Evolutionary conservation across 306 rosid species (phyloP), one percentile per base, ranked within the genome.

Genomic region (Cotoneaster glaucophyllus): DNA sequence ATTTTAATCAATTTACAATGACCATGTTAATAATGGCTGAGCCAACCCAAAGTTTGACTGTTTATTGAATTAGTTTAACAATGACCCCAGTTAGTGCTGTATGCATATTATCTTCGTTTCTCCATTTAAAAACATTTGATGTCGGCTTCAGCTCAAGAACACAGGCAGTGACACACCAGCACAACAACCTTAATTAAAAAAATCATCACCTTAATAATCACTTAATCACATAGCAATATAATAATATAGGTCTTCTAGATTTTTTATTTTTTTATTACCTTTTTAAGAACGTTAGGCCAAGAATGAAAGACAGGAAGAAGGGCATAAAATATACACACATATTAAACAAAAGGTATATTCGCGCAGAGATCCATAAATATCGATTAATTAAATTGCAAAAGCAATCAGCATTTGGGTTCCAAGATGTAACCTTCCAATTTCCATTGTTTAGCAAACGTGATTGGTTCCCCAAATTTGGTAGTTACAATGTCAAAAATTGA

Each of bases 401-500:
- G 64, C 64, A 59, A 59, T 59, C 25, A 56, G 26, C 26, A n/a
- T 56, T 56, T 6, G 64, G 64, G 7, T 54, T 32, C 50, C 29
- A 22, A 37, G 64, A 57, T 24, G 39, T 24, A 37, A 1, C 67
- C 67, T 57, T 72, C 39, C 5, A 24, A 41, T 37, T 72, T 72
- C 76, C 56, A 57, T 5, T 14, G 56, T 34, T 71, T 56, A 57
- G 67, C 32, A 37, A 58, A 39, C 57, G 77, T 58, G 77, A 59
- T 73, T 26, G 77, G 43, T 41, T 58, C 44, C 24, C 58, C 28
- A 41, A 59, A 59, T 37, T 59, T 43, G 68, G 57, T 11, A 39
- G 67, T 26, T 45, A 24, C 67, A 73, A 37, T 34, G 76, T 29
- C 66, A 71, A 56, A 34, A 13, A 52, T 57, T 57, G 76, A 72